A percentile compares a stretch with the other conserved stretches of the same genome.
Conservation (phyloP, 176 grass and related monocot species). For the Carex kokanica region DNA sequence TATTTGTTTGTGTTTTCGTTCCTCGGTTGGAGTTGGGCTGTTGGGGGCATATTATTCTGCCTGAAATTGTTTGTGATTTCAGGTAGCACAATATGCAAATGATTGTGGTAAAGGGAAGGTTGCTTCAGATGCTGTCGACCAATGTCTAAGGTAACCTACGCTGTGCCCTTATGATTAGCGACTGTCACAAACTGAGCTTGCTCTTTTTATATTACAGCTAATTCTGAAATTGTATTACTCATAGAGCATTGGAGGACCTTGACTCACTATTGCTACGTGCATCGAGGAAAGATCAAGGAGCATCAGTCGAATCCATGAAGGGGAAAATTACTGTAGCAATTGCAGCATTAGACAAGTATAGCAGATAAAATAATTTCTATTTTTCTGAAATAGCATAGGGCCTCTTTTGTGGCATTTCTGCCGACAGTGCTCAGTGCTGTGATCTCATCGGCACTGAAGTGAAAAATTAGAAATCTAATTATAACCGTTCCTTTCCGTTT, state of each 20-base stretch:
- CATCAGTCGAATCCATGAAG: slow-evolving; percentile 77
- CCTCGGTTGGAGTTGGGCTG: background rate
- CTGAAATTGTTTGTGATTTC: slow-evolving; percentile 35
- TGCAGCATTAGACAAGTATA: slow-evolving; percentile 77
- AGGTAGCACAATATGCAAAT: slow-evolving; percentile 93
- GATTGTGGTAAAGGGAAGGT: slow-evolving; percentile 70
- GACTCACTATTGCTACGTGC: slow-evolving; percentile 68
- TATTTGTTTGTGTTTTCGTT: background rate
- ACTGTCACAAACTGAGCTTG: background rate
- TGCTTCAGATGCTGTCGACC: slow-evolving; percentile 77
- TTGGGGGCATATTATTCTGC: background rate
- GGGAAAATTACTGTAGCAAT: slow-evolving; percentile 62
- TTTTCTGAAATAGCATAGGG: background rate
- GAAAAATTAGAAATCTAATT: background rate
- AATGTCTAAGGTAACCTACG: slow-evolving; percentile 64
- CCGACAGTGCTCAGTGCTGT: background rate
- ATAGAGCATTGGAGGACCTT: slow-evolving; percentile 84
- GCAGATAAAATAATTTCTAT: slow-evolving; percentile 13
- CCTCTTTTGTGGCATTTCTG: background rate
- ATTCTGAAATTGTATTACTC: slow-evolving; percentile 21
- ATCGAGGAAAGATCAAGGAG: slow-evolving; percentile 62
- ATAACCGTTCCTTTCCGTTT: background rate
- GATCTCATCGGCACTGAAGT: background rate
- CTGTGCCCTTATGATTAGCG: background rate
- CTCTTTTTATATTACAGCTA: background rate